These are phyloP conservation scores for Sugiyamaella novakii DNA, from an alignment of 1,139 yeast genomes.

Conservation along the genomic window DNA sequence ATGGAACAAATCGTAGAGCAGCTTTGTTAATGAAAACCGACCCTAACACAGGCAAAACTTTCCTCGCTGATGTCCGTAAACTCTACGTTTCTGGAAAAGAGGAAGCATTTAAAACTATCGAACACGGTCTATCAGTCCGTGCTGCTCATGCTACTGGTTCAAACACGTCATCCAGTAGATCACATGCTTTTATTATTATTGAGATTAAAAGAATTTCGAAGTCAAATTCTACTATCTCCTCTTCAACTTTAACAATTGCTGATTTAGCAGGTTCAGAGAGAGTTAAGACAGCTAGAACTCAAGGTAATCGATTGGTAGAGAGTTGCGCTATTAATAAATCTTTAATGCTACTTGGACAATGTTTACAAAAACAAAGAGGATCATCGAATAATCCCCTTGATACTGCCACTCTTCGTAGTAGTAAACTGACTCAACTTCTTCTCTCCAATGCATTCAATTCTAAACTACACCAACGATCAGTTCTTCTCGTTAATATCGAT, in stretches of 20 bases:
- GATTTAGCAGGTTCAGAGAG: conserved; percentile 57
- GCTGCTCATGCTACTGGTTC: conserved; percentile 42
- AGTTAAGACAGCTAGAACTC: conserved; percentile 48
- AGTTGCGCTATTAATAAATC: conserved; percentile 51
- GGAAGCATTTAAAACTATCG: conserved; percentile 38
- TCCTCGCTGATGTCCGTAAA: conserved; percentile 34
- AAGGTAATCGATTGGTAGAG: conserved; percentile 48
- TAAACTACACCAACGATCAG: conserved; percentile 37
- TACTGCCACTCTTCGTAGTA: conserved; percentile 46
- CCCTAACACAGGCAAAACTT: conserved; percentile 31
- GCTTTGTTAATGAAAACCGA: conserved; percentile 34
- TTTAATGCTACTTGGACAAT: conserved; percentile 52
- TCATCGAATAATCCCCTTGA: conserved; percentile 35
- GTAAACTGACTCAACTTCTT: conserved; percentile 51
- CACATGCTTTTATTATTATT: conserved; percentile 46
- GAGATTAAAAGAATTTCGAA: conserved; percentile 38
- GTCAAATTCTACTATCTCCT: conserved; percentile 16
- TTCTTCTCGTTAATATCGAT: conserved; percentile 58
- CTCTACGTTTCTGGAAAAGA: conserved; percentile 34
- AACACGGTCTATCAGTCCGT: conserved; percentile 36
- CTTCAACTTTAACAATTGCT: conserved; percentile 46
- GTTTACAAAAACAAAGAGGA: conserved; percentile 45
- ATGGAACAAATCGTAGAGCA: conserved; percentile 22
- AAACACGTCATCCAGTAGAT: conserved; percentile 42
- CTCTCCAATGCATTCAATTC: conserved; percentile 49